Percentiles rank a stretch among this genome's conserved stretches.
phyloP scores from a whole-genome alignment of 371 early-diverging fungal species.

The Entomophthora muscae region DNA sequence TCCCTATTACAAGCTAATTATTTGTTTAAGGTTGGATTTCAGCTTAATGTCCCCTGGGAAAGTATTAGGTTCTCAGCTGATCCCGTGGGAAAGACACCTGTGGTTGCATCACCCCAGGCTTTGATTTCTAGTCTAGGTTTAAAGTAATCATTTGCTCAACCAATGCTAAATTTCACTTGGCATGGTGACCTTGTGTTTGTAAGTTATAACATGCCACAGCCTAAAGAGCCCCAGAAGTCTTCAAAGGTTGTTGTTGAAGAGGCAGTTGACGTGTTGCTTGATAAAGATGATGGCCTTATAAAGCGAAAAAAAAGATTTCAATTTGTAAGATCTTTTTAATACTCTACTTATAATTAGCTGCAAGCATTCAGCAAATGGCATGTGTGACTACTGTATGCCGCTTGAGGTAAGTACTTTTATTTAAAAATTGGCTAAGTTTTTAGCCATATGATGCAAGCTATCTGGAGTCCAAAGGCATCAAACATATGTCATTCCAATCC shows the following conservation, averaged over 20 bases:
- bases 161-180: slow-evolving; percentile 16
- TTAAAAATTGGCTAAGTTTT: not conserved
- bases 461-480: slow-evolving; percentile 77
- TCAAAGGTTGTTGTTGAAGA: slow-evolving; percentile 34
- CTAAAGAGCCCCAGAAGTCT: slow-evolving; percentile 5
- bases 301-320: slow-evolving; percentile 53
- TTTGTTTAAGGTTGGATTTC: not conserved
- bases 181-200: slow-evolving; percentile 73
- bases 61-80: not conserved
- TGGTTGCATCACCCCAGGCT: not conserved
- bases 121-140: not conserved
- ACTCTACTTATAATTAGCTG: slow-evolving; percentile 32
- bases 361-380: slow-evolving; percentile 74
- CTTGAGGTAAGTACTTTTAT: slow-evolving; percentile 35
- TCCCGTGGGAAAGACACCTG: not conserved
- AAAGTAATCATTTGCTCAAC: not conserved
- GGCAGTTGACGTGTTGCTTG: slow-evolving; percentile 61
- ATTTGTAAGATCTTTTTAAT: slow-evolving; percentile 37
- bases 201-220: slow-evolving; percentile 23
- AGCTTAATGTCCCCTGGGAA: not conserved
- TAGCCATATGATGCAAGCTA: slow-evolving; percentile 79
- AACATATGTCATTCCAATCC: slow-evolving; percentile 92
- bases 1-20: not conserved
- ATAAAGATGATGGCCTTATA: slow-evolving; percentile 68
- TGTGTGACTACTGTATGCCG: slow-evolving; percentile 98